These are phyloP conservation scores for Colletotrichum sp. DNA, from an alignment of 2,329 filamentous ascomycete genomes.

Conservation along the genomic window DNA sequence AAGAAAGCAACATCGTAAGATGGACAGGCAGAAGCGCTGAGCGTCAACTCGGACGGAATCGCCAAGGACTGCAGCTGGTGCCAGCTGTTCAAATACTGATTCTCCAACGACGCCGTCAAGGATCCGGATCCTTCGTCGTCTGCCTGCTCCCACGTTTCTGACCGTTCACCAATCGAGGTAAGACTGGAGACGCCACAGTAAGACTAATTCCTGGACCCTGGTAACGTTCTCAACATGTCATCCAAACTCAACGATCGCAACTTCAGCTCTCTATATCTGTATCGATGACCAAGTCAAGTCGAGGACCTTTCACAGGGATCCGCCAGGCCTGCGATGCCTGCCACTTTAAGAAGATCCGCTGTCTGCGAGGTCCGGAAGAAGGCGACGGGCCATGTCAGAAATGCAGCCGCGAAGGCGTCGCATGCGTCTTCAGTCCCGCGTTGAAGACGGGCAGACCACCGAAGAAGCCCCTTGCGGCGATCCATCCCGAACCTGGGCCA, in stretches of 20 bases:
- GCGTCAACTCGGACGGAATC: neutral
- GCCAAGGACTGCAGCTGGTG: neutral
- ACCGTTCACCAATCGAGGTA: neutral
- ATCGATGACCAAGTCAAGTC: neutral
- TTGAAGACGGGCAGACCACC: slow-evolving; percentile 6
- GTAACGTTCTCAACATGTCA: neutral
- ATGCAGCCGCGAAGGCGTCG: neutral
- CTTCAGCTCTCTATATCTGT: too few species aligned
- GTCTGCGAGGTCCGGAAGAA: neutral
- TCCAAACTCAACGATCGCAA: neutral
- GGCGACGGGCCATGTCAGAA: neutral
- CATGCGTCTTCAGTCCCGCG: slow-evolving; percentile 7
- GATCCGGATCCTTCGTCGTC: neutral
- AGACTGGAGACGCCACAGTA: neutral
- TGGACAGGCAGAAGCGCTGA: neutral
- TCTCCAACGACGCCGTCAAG: neutral
- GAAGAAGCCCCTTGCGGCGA: neutral
- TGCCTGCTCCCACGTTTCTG: neutral
- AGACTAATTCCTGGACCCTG: neutral
- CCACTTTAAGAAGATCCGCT: slow-evolving; percentile 9
- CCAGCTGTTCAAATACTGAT: too few species aligned
- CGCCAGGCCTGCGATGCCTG: slow-evolving; percentile 13
- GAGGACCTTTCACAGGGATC: neutral
- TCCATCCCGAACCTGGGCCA: neutral
- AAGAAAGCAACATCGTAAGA: neutral